phyloP scores from a whole-genome alignment of 129 eudicot genomes.

The Artemisia tridentata region DNA sequence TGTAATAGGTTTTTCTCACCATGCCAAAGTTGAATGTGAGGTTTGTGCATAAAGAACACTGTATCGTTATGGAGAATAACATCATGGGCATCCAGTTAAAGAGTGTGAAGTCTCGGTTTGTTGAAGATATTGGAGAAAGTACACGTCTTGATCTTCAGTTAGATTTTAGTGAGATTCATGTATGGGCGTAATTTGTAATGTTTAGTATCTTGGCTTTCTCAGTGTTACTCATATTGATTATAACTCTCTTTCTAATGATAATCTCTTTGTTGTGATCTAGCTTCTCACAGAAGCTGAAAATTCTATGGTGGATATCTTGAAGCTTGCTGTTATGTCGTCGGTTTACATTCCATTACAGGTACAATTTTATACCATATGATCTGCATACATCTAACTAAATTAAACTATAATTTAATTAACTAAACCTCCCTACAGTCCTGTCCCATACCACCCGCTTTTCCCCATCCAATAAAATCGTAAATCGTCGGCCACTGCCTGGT shows the following conservation, averaged over 20 bases:
- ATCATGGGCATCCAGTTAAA: slow-evolving; percentile 91
- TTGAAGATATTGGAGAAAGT: slow-evolving; percentile 95
- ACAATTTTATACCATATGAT: slow-evolving; percentile 8
- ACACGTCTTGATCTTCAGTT: slow-evolving; percentile 79
- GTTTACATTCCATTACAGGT: slow-evolving; percentile 93
- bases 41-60: slow-evolving; percentile 65
- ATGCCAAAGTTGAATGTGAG: slow-evolving; percentile 80
- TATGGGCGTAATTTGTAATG: slow-evolving; percentile 34
- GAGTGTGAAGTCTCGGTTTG: slow-evolving; percentile 61
- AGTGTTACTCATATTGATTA: neutral
- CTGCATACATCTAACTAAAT: slow-evolving; percentile 3
- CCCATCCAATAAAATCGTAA: too few relatives aligned
- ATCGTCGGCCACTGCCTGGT: too few relatives aligned
- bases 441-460: too few relatives aligned
- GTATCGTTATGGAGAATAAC: slow-evolving; percentile 66
- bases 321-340: slow-evolving; percentile 77
- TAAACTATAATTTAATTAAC: neutral
- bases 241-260: slow-evolving; percentile 22
- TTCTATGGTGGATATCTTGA: slow-evolving; percentile 79
- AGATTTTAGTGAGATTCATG: slow-evolving; percentile 98
- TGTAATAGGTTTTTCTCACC: slow-evolving; percentile 54
- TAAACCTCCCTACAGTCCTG: neutral
- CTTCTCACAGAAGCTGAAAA: slow-evolving; percentile 68
- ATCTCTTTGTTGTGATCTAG: slow-evolving; percentile 46
- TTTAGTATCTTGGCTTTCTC: slow-evolving; percentile 9